phyloP scores from a whole-genome alignment of 148 eudicot species.

The Nepenthes mirabilis region DNA sequence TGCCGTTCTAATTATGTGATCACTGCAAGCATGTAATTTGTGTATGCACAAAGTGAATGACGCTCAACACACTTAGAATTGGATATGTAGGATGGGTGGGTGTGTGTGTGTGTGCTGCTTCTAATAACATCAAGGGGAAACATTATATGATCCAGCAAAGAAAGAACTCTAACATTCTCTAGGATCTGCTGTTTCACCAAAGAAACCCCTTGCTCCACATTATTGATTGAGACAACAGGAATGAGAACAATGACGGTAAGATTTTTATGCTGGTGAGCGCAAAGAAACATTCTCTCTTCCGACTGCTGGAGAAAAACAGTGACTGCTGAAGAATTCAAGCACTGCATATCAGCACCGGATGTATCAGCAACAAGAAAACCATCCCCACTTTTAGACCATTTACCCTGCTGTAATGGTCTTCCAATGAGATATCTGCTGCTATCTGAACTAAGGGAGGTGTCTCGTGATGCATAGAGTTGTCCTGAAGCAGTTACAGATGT shows the following conservation, averaged over 20 bases:
- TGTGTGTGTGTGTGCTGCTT: neutral
- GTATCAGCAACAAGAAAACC: conserved; percentile 68
- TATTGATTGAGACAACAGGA: conserved; percentile 50
- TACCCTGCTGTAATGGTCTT: conserved; percentile 64
- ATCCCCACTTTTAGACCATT: conserved; percentile 87
- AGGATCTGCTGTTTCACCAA: conserved; percentile 68
- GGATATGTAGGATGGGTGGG: no score
- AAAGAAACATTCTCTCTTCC: conserved; percentile 70
- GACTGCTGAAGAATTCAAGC: conserved; percentile 27
- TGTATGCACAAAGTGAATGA: no score
- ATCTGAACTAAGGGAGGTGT: conserved; percentile 42
- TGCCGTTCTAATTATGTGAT: no score
- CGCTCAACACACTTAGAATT: no score
- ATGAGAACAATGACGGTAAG: conserved; percentile 64
- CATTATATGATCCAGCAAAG: neutral
- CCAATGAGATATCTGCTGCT: conserved; percentile 24
- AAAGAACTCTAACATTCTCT: conserved; percentile 56
- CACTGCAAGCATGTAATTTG: no score
- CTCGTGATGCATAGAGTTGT: conserved; percentile 30
- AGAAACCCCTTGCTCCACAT: conserved; percentile 60
- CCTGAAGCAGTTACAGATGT: conserved; percentile 32
- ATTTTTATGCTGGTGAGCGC: conserved; percentile 70
- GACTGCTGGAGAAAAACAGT: conserved; percentile 68
- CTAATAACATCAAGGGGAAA: neutral
- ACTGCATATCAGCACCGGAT: conserved; percentile 40